phyloP scores from a whole-genome alignment of 2,329 filamentous ascomycete species.

The Fusarium austroafricanum region DNA sequence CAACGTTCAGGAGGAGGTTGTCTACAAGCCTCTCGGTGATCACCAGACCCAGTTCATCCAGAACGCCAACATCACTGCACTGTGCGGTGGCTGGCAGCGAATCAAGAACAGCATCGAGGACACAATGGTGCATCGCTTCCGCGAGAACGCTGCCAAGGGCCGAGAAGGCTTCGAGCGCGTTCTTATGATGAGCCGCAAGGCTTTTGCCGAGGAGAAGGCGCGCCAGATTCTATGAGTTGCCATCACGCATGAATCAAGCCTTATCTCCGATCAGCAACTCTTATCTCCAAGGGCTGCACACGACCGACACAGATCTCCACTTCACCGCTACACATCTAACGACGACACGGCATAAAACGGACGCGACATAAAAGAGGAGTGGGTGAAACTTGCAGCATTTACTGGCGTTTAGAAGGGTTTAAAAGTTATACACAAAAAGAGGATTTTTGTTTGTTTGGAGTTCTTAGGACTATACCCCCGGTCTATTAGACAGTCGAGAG shows the following conservation, averaged over 20 bases:
- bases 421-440: constrained; percentile 38
- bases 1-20: constrained; percentile 91
- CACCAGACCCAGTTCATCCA: constrained; percentile 84
- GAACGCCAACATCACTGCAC: constrained; percentile 89
- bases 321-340: constrained; percentile 39
- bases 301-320: constrained; percentile 40
- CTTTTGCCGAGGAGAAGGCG: constrained; percentile 90
- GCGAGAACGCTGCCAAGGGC: constrained; percentile 90
- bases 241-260: constrained; percentile 1
- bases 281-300: constrained; percentile 25
- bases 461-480: constrained; percentile 48
- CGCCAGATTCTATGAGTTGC: constrained; percentile 50
- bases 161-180: constrained; percentile 96
- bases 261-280: constrained; percentile 16
- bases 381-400: constrained; percentile 42
- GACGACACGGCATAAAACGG: constrained; percentile 43
- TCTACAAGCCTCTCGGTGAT: constrained; percentile 74
- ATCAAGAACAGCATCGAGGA: constrained; percentile 98
- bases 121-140: constrained; percentile 86
- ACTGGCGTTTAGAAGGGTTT: constrained; percentile 41
- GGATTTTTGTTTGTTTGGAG: constrained; percentile 39
- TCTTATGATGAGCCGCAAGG: constrained; percentile 89
- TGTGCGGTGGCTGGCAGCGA: constrained; percentile 97
- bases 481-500: constrained; percentile 48
- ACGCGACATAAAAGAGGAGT: constrained; percentile 33